These are phyloP conservation scores for Ceratobasidium sp. DNA, from an alignment of 1,284 basidiomycete genomes.

Conservation along the genomic window DNA sequence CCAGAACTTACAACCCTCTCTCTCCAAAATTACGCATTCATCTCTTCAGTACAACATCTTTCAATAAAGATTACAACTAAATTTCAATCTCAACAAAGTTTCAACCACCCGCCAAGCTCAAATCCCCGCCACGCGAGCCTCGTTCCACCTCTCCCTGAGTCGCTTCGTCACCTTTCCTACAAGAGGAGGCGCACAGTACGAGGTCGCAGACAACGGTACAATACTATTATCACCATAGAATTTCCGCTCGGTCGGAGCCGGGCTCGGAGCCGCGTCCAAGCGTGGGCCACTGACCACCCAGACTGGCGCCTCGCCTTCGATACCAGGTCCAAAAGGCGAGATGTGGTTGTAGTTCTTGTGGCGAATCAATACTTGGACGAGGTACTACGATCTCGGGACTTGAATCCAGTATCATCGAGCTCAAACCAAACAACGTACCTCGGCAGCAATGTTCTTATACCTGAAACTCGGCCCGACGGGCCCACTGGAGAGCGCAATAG, in stretches of 20 bases:
- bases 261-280: neutral
- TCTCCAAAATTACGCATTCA: too few species aligned
- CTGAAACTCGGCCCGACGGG: conserved; percentile 29
- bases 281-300: conserved; percentile 37
- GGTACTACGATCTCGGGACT: neutral
- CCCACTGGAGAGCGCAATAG: conserved; percentile 11
- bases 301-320: conserved; percentile 37
- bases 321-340: conserved; percentile 38
- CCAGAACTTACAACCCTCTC: too few species aligned
- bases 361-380: conserved; percentile 29
- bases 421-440: conserved; percentile 13
- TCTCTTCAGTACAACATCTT: too few species aligned
- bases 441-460: conserved; percentile 42
- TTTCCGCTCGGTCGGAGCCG: neutral
- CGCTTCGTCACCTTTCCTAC: conserved; percentile 23
- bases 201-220: neutral
- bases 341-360: conserved; percentile 38
- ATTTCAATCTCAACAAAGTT: neutral
- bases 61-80: too few species aligned
- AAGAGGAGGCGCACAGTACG: neutral
- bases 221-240: conserved; percentile 11
- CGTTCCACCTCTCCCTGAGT: conserved; percentile 18
- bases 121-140: conserved; percentile 22
- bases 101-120: neutral
- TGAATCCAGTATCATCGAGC: neutral